Conservation (phyloP, 108 stramenopile species). For the Poteriospumella lacustris region DNA sequence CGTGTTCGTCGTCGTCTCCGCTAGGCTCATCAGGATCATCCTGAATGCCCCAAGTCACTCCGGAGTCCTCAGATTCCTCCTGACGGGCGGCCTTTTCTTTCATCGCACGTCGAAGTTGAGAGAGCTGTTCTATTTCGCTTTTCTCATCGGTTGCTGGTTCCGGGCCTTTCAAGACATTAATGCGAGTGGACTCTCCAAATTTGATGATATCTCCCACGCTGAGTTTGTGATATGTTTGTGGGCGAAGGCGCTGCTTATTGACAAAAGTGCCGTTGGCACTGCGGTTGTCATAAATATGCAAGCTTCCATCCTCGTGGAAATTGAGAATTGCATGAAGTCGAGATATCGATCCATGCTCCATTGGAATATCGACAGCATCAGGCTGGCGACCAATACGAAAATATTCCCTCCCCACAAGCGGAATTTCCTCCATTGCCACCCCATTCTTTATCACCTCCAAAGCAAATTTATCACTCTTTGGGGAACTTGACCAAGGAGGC, state of each 20-base stretch:
- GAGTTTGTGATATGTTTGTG: background rate
- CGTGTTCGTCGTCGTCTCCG: background rate
- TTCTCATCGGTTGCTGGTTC: background rate
- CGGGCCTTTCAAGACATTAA: background rate
- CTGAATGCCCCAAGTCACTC: constrained; percentile 3
- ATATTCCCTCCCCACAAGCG: background rate
- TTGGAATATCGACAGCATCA: constrained; percentile 15
- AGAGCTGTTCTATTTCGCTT: background rate
- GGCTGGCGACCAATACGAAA: constrained; percentile 11
- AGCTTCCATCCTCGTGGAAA: background rate
- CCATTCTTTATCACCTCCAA: constrained; percentile 22
- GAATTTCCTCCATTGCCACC: background rate
- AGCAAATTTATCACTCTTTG: background rate
- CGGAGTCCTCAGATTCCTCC: background rate
- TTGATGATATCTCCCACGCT: constrained; percentile 14
- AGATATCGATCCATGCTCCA: constrained; percentile 25
- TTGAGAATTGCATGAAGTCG: background rate
- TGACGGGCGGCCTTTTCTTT: background rate
- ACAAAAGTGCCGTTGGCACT: constrained; percentile 20
- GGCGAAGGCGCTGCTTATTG: background rate
- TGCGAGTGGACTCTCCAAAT: constrained; percentile 19
- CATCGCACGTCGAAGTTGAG: background rate
- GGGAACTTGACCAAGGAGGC: background rate
- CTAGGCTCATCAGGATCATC: background rate
- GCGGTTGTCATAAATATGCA: background rate